A percentile compares a stretch with the other conserved stretches of the same genome.
Evolutionary conservation across 805 yeast genomes (phyloP).

Genomic region (Wickerhamomyces ciferrii): DNA sequence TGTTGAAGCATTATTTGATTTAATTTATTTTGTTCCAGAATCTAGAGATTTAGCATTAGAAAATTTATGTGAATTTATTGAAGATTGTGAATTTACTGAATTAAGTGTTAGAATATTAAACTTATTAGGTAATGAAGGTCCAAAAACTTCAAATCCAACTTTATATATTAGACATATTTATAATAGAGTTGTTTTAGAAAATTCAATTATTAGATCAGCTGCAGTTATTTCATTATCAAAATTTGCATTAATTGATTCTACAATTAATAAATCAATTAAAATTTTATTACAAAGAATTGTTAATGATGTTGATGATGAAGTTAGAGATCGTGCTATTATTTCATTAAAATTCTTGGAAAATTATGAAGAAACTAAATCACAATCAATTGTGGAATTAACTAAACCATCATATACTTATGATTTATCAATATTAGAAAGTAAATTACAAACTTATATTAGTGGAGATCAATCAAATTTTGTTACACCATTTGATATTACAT

Average conservation of each 20-base stretch:
- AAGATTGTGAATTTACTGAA: conserved; percentile 96
- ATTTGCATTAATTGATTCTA: conserved; percentile 73
- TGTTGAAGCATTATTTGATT: conserved; percentile 88
- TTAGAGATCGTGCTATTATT: conserved; percentile 93
- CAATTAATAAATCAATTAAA: conserved; percentile 61
- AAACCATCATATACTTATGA: conserved; percentile 68
- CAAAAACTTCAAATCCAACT: conserved; percentile 78
- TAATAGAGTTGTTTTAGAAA: conserved; percentile 94
- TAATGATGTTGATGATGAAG: conserved; percentile 91
- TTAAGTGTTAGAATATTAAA: conserved; percentile 90
- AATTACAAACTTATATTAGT: conserved; percentile 64
- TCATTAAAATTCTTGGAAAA: conserved; percentile 60
- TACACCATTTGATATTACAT: conserved; percentile 66
- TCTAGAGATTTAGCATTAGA: conserved; percentile 81
- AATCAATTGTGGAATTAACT: conserved; percentile 44
- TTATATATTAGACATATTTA: conserved; percentile 92
- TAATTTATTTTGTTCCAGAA: conserved; percentile 80
- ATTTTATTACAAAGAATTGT: conserved; percentile 78
- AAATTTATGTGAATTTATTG: conserved; percentile 92
- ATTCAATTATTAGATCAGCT: conserved; percentile 91
- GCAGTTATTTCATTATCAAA: conserved; percentile 91
- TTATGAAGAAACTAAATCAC: conserved; percentile 24
- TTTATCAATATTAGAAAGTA: conserved; percentile 71
- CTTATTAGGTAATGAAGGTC: conserved; percentile 92
- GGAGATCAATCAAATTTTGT: conserved; percentile 31